A percentile compares a stretch with the other conserved stretches of the same genome.
Conservation (phyloP, 2,329 filamentous ascomycete species). For the Monosporascus sp. region DNA sequence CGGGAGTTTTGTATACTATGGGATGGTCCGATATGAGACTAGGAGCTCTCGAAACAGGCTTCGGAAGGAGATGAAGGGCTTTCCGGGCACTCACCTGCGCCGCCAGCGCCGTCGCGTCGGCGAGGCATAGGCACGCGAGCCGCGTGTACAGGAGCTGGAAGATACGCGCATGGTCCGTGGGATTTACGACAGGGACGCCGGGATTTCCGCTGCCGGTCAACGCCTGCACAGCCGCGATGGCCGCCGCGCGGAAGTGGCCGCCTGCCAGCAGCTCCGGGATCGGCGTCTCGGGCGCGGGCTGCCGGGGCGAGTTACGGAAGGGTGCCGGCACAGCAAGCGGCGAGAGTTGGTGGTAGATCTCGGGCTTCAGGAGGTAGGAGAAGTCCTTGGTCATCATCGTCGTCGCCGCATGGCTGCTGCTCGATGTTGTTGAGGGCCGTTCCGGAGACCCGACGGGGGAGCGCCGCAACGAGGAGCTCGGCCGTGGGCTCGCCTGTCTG, state of each 20-base stretch:
- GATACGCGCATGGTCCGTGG: slow-evolving; percentile 60
- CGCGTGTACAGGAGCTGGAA: slow-evolving; percentile 77
- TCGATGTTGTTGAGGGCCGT: slow-evolving; percentile 4
- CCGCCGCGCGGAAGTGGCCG: slow-evolving; percentile 78
- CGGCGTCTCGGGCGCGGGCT: slow-evolving; percentile 58
- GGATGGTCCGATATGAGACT: no score
- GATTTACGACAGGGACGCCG: slow-evolving; percentile 31
- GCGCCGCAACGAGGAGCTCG: slow-evolving; percentile 16
- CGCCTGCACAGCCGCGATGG: slow-evolving; percentile 59
- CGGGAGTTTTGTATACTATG: no score
- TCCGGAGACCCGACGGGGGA: slow-evolving; percentile 12
- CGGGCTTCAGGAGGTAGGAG: slow-evolving; percentile 70
- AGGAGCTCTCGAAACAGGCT: no score
- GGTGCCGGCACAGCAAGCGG: slow-evolving; percentile 54
- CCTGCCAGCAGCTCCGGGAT: slow-evolving; percentile 63
- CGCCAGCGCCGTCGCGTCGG: slow-evolving; percentile 66
- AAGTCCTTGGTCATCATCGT: slow-evolving; percentile 62
- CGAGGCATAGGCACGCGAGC: slow-evolving; percentile 74
- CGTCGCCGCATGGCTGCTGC: slow-evolving; percentile 23
- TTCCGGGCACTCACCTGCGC: slow-evolving; percentile 36
- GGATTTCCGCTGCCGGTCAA: slow-evolving; percentile 45
- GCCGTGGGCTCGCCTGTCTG: slow-evolving; percentile 18
- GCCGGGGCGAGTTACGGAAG: slow-evolving; percentile 65
- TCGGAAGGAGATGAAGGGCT: no score
- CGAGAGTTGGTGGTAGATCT: slow-evolving; percentile 78